Evolutionary conservation across 371 early-diverging fungal species (phyloP), one percentile per base, ranked within the genome.

Genomic region (Syncephalastrum sp.): DNA sequence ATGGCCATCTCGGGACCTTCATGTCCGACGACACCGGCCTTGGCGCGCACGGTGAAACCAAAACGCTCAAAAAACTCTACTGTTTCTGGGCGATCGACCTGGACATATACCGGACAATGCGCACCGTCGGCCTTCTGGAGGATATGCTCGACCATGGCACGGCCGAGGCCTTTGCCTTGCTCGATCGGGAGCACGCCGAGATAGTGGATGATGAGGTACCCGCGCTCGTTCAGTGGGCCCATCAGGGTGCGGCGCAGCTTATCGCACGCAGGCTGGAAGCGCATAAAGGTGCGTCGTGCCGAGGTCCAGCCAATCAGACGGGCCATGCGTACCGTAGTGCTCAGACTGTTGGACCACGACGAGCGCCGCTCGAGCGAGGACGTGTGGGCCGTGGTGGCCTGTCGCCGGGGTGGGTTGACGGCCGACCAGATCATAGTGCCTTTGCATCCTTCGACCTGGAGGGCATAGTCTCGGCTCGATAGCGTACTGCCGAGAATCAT

Each of bases 11-110:
- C 25, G 19, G 51, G 27, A 5, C 67, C 70, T n/a, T 50, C 47
- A 33, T 60, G 52, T 47, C 63, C 59, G 25, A 45, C 48, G 19
- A 64, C 38, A 10, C 46, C 16, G 12, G 65, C 54, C 21, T 62
- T 50, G 23, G 57, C 72, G 15, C 64, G 61, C 15, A 60, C 42
- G 3, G 55, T 63, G 51, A 75, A 75, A 1, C 70, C 70, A 52
- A 68, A 61, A 4, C 50, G 47, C 15, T 75, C 67, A 62, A 85
- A 83, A 43, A 85, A 62, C 19, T 66, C 78, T 14, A 95, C 90
- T 3, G 92, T 88, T 58, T 94, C 92, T 84, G 91, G 84, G 63
- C 96, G 95, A 57, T 92, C 95, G 61, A 96, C 70, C 27, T 72
- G 67, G n/a, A 67, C 72, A 48, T 72, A 96, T 8, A 91, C 91